Evolutionary conservation across 106 monocot species (phyloP), one percentile per base, ranked within the genome.

Genomic region (Phalaenopsis equestris): DNA sequence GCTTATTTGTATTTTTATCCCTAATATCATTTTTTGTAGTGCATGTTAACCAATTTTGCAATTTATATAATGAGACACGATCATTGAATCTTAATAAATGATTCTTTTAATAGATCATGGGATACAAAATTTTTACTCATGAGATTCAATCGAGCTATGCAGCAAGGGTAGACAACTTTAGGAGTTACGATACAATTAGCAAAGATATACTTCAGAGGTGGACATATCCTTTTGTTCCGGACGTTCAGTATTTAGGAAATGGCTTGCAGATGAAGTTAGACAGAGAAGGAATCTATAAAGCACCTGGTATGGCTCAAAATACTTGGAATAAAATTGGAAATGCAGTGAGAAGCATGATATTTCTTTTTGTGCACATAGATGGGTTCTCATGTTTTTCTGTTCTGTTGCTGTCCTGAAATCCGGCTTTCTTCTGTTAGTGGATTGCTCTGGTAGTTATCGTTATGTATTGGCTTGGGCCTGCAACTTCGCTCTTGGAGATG

Each of bases 191-290:
- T 48, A 95, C 99, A 48, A 85, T 99, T 30, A 99, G 95, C 70
- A 99, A 99, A 82, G 99, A 99, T 55, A 88, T 95, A 78, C 87
- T 99, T 80, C 99, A 93, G 78, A 91, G 95, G 65, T 95, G 93
- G 94, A 90, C 95, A 2, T 99, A 90, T 86, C 99, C 99, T 61
- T 85, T 99, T 42, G 99, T 95, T 42, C 99, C 95, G 75, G 90
- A 93, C 85, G 87, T 91, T 57, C 87, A 88, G 42, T 90, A 88
- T 83, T 82, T 88, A 65, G 87, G 88, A 64, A 86, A 81, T 83
- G 83, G 82, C 30, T 77, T 82, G 46, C 75, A 78, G 48, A 82
- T 87, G 55, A 87, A 85, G 81, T 83, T 93, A 76, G 89, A 99
- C 49, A 87, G 98, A 67, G 83, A 87, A n/a, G 92, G 95, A 79